These are phyloP conservation scores for Ceratobasidium theobromae DNA, from an alignment of 1,284 basidiomycete genomes.

Conservation along the genomic window DNA sequence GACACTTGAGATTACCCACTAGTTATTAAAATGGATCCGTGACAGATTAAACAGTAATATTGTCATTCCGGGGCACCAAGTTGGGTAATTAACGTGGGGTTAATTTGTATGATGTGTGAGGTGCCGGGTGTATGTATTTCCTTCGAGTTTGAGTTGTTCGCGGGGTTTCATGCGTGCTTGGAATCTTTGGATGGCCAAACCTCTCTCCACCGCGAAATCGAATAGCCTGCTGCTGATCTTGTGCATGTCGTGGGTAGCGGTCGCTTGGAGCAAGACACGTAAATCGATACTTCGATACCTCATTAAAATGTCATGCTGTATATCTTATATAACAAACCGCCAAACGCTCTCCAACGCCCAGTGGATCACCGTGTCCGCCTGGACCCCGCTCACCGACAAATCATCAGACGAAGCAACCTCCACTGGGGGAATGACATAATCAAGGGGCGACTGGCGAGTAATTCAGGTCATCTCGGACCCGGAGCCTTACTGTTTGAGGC, in stretches of 20 bases:
- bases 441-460: conserved; percentile 1
- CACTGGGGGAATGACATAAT: neutral
- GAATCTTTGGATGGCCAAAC: neutral
- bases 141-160: neutral
- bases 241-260: neutral
- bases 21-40: neutral
- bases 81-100: neutral
- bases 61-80: neutral
- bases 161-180: neutral
- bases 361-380: no score
- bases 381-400: neutral
- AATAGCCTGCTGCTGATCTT: neutral
- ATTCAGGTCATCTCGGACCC: neutral
- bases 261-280: neutral
- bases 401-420: neutral
- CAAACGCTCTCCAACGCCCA: no score
- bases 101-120: neutral
- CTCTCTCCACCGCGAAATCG: neutral
- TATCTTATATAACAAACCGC: no score
- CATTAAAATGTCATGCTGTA: no score
- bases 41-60: neutral
- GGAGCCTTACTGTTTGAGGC: neutral
- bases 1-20: neutral
- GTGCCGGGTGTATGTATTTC: neutral
- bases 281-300: no score